These are phyloP conservation scores for Vanderwaltozyma tropicalis DNA, from an alignment of 805 yeast genomes.

Conservation along the genomic window DNA sequence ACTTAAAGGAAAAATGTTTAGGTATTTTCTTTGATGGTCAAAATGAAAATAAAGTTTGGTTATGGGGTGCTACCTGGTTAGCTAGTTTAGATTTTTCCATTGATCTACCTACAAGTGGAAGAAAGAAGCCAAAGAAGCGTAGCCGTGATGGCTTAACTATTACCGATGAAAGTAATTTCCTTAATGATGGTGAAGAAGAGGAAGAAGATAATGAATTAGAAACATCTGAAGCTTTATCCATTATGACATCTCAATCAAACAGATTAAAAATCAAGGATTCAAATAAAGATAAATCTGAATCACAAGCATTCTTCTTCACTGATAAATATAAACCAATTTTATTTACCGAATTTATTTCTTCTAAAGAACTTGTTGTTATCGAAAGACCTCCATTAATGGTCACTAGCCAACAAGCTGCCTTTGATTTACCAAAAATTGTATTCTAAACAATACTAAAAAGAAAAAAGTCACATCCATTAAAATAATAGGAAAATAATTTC, in stretches of 20 bases:
- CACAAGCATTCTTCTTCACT: conserved; percentile 60
- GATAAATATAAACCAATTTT: conserved; percentile 66
- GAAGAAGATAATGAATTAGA: conserved; percentile 24
- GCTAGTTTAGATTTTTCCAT: conserved; percentile 56
- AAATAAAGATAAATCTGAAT: conserved; percentile 19
- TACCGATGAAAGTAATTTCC: conserved; percentile 31
- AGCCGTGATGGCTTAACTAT: conserved; percentile 35
- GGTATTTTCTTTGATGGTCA: conserved; percentile 51
- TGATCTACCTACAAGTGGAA: conserved; percentile 39
- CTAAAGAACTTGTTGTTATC: conserved; percentile 53
- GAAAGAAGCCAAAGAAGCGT: conserved; percentile 30
- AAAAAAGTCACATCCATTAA: no score
- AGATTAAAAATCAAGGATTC: conserved; percentile 14
- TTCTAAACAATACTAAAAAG: conserved; percentile 23
- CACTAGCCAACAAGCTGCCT: conserved; percentile 49
- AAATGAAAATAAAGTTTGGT: conserved; percentile 48
- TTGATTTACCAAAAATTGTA: conserved; percentile 46
- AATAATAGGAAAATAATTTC: no score
- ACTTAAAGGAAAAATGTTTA: conserved; percentile 54
- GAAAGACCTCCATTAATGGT: conserved; percentile 62
- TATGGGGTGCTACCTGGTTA: conserved; percentile 82
- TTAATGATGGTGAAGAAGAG: conserved; percentile 27
- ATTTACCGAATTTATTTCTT: conserved; percentile 44
- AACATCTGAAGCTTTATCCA: conserved; percentile 8
- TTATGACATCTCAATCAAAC: conserved; percentile 3